A percentile compares a stretch with the other conserved stretches of the same genome.
These are phyloP conservation scores for Mycothermus thermophilus DNA, from an alignment of 495 filamentous ascomycete species.

Conservation along the genomic window DNA sequence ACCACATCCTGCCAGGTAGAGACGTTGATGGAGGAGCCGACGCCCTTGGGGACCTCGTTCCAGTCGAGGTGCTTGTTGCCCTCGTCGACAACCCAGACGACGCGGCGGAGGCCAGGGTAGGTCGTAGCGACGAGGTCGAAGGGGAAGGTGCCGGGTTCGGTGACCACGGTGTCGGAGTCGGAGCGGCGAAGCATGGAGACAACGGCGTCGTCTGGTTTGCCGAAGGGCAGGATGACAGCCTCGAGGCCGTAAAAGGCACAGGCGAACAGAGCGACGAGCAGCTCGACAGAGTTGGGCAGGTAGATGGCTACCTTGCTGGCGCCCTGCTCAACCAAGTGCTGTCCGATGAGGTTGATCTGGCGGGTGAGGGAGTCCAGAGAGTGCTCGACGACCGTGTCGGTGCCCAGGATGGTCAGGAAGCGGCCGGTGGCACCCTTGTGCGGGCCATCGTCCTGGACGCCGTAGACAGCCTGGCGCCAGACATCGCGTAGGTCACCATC, in stretches of 20 bases:
- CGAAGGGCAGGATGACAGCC: constrained; percentile 72
- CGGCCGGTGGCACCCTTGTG: constrained; percentile 51
- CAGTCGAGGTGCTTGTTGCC: constrained; percentile 86
- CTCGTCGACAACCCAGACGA: constrained; percentile 88
- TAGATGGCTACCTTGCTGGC: constrained; percentile 78
- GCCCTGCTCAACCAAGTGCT: constrained; percentile 50
- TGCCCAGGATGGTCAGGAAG: constrained; percentile 70
- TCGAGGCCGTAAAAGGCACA: constrained; percentile 71
- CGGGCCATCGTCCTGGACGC: constrained; percentile 44
- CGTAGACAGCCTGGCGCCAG: constrained; percentile 64
- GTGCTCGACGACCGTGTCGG: constrained; percentile 56
- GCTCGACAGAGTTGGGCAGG: constrained; percentile 84
- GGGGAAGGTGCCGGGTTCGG: constrained; percentile 76
- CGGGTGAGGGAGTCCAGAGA: constrained; percentile 54
- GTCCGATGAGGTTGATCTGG: constrained; percentile 79
- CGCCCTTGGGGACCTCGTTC: constrained; percentile 64
- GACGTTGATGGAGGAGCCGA: constrained; percentile 56
- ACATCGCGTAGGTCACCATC: constrained; percentile 88
- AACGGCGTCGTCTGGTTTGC: constrained; percentile 50
- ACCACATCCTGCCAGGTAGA: constrained; percentile 80
- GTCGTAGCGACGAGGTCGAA: constrained; percentile 54
- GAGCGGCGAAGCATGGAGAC: constrained; percentile 55
- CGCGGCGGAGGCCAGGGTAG: constrained; percentile 55
- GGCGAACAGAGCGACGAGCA: constrained; percentile 48
- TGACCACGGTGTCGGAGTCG: constrained; percentile 67